Percentiles rank a stretch among this genome's conserved stretches.
Conservation (phyloP, 768 basidiomycete species). For the Auriscalpium microsporum region DNA sequence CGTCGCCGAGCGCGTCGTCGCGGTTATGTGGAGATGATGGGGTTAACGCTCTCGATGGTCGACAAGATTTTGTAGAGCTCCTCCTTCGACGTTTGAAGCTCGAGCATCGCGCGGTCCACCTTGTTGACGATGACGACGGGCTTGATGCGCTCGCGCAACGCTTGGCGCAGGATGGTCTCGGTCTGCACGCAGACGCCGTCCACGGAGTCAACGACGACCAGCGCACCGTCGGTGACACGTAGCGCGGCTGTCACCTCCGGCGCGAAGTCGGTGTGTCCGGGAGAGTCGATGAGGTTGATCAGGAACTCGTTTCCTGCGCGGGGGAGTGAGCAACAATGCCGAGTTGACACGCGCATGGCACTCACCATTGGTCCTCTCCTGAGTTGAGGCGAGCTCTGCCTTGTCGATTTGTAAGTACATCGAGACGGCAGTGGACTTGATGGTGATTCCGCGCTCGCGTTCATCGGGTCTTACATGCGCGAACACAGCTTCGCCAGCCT, state of each 20-base stretch:
- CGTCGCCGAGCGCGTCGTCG: conserved; percentile 89
- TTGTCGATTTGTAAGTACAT: conserved; percentile 98
- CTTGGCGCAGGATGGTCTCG: conserved; percentile 97
- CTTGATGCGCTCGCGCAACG: conserved; percentile 96
- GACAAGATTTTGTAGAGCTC: conserved; percentile 96
- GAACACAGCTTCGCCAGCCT: conserved; percentile 95
- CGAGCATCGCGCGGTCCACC: conserved; percentile 98
- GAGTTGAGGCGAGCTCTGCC: conserved; percentile 76
- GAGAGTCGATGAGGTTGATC: conserved; percentile 99
- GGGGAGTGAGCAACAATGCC: conserved; percentile 7
- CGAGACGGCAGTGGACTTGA: conserved; percentile 98
- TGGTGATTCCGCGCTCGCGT: conserved; percentile 99
- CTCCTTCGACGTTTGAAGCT: conserved; percentile 96
- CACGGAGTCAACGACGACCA: conserved; percentile 98
- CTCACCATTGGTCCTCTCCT: conserved; percentile 89
- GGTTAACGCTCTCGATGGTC: conserved; percentile 96
- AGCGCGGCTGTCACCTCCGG: conserved; percentile 99
- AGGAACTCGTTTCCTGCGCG: conserved; percentile 82
- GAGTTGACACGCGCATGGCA: conserved; percentile 6
- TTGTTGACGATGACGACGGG: conserved; percentile 99
- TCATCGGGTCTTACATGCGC: conserved; percentile 97
- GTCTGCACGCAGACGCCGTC: conserved; percentile 99
- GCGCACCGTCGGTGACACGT: conserved; percentile 98
- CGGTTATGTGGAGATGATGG: conserved; percentile 91
- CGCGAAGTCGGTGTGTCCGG: conserved; percentile 99